phyloP scores from a whole-genome alignment of 2,329 filamentous ascomycete species.

The Xylaria multiplex region DNA sequence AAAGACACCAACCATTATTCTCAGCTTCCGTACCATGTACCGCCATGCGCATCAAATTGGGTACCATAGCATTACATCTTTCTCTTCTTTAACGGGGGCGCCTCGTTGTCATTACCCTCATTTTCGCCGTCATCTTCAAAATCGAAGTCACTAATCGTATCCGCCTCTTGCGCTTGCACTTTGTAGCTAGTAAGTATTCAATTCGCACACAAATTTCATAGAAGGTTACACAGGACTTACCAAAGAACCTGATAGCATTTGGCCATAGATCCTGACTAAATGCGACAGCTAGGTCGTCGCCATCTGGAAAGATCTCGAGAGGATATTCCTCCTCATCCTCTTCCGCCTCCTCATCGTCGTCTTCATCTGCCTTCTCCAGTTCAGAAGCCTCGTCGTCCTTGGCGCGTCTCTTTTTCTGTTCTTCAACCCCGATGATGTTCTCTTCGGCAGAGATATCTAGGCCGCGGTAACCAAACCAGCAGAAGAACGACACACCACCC shows the following conservation, averaged over 20 bases:
- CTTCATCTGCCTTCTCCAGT: conserved; percentile 35
- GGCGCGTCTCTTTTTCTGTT: conserved; percentile 67
- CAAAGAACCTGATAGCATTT: conserved; percentile 88
- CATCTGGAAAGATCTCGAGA: conserved; percentile 87
- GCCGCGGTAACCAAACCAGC: conserved; percentile 85
- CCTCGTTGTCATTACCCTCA: conserved; percentile 65
- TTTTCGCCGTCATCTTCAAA: conserved; percentile 67
- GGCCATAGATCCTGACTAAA: conserved; percentile 91
- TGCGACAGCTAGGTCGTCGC: conserved; percentile 81
- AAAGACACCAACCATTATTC: not conserved
- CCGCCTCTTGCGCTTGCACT: conserved; percentile 77
- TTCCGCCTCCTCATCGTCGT: conserved; percentile 67
- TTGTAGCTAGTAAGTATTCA: conserved; percentile 50
- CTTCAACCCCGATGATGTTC: conserved; percentile 68
- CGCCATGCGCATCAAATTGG: not conserved
- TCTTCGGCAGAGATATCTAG: conserved; percentile 77
- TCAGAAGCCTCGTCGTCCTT: conserved; percentile 59
- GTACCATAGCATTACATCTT: conserved; percentile 47
- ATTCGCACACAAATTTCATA: not conserved
- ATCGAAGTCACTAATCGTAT: conserved; percentile 73
- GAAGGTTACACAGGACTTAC: conserved; percentile 62
- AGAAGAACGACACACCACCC: conserved; percentile 82
- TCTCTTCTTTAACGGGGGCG: conserved; percentile 56
- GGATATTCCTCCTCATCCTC: conserved; percentile 71
- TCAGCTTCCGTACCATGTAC: not conserved